Conservation (phyloP, 306 rosid species). For the Vigna angularis region DNA sequence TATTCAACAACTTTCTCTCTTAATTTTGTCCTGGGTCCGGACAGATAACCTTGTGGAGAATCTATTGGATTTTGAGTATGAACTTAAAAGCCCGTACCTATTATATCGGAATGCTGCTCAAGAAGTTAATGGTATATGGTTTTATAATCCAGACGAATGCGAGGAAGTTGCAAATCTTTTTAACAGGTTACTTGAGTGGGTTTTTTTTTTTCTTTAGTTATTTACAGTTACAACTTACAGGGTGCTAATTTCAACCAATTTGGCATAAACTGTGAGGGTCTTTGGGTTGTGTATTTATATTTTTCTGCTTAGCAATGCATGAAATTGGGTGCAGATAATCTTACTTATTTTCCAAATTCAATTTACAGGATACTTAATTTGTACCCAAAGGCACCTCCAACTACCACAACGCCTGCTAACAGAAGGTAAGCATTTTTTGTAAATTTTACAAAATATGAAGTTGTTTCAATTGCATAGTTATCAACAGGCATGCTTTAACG, state of each 20-base stretch:
- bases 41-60: conserved; percentile 96
- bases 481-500: too few species aligned
- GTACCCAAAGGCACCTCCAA: conserved; percentile 75
- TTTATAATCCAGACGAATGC: conserved; percentile 89
- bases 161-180: conserved; percentile 96
- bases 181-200: conserved; percentile 52
- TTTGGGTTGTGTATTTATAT: neutral
- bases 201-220: conserved; percentile 23
- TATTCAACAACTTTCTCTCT: conserved; percentile 31
- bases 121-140: conserved; percentile 99
- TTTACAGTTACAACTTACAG: conserved; percentile 11
- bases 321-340: conserved; percentile 8
- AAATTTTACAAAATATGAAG: conserved; percentile 20
- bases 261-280: neutral
- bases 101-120: conserved; percentile 90
- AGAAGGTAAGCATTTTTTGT: conserved; percentile 59
- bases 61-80: conserved; percentile 94
- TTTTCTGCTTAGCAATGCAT: neutral
- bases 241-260: conserved; percentile 32
- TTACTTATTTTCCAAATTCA: neutral
- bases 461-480: neutral
- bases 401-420: conserved; percentile 62
- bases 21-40: conserved; percentile 45
- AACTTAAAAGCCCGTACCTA: conserved; percentile 86
- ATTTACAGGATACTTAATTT: conserved; percentile 83